Conservation (phyloP, 1,284 basidiomycete species). For the Tilletia indica region DNA sequence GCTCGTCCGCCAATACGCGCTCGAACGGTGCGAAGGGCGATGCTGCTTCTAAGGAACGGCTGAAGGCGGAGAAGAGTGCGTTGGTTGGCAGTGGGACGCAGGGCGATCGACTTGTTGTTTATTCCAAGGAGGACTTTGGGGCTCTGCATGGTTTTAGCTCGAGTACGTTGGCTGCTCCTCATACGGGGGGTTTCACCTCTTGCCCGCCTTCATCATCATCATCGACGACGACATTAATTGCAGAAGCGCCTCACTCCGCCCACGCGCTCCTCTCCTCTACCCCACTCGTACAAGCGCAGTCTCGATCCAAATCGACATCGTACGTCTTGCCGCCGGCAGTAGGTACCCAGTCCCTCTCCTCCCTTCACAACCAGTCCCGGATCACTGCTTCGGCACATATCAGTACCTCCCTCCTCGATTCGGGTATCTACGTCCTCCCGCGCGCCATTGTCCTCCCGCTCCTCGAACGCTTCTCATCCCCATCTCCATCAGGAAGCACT, state of each 20-base stretch:
- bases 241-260: background rate
- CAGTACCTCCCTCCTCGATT: slow-evolving; percentile 47
- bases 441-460: slow-evolving; percentile 40
- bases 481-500: background rate
- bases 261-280: slow-evolving; percentile 12
- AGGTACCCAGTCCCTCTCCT: background rate
- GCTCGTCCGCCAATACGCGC: background rate
- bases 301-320: background rate
- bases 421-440: slow-evolving; percentile 48
- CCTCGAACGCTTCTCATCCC: slow-evolving; percentile 20
- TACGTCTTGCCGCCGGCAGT: background rate
- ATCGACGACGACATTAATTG: background rate
- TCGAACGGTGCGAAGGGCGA: background rate
- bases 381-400: background rate
- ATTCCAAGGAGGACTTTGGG: slow-evolving; percentile 3
- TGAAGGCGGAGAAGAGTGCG: background rate
- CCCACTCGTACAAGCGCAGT: background rate
- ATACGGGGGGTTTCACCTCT: background rate
- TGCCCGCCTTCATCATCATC: background rate
- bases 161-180: background rate
- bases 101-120: slow-evolving; percentile 5
- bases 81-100: background rate
- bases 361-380: background rate
- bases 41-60: slow-evolving; percentile 7
- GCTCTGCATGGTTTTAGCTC: background rate